Base-by-base conservation (phyloP, 345 rosid species). In the Gossypium raimondii region DNA sequence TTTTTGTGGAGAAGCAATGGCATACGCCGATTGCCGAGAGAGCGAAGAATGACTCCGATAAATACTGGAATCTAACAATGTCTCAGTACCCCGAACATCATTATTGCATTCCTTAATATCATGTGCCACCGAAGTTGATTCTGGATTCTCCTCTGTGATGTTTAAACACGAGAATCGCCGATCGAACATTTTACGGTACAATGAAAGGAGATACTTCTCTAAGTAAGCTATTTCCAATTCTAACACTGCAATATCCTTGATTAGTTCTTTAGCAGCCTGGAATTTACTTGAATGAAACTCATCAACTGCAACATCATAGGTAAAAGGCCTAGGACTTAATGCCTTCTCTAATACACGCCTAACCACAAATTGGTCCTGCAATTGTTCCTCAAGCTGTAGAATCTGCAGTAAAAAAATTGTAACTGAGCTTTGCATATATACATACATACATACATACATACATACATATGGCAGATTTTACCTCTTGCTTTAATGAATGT, bases 201-300 rank as follows among this genome's bases (percentile, higher is more conserved):
- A 48, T 55, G 87, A 82, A 57, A 95, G 97, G 61, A 95, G 90
- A 76, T 93, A 87, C 55, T 84, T 82, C 70, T 95, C 99, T 81
- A 93, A 79, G 82, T 85, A 78, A 43, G 73, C 83, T 25, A 95
- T 87, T 89, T 95, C 88, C 62, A 86, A 50, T 82, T 93, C 98
- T 60, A 95, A 78, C 67, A 78, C 85, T 29, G 88, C 86, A n/a
- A 90, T 85, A 75, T 94, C 94, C 56, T 80, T 82, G 60, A 94
- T 86, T 70, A 94, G 84, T 57, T 89, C 89, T 82, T 85, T 82
- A 48, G 92, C 89, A 34, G 84, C 88, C 97, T 88, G 83, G 60
- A 82, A 66, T 50, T 16, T n/a, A 56, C 62, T 56, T 48, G 24
- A 70, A 57, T 29, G 17, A 41, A 47, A 9, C 25, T 58, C 13